These are phyloP conservation scores for Forsythia viridissima DNA, from an alignment of 257 asterid genomes.

Conservation along the genomic window DNA sequence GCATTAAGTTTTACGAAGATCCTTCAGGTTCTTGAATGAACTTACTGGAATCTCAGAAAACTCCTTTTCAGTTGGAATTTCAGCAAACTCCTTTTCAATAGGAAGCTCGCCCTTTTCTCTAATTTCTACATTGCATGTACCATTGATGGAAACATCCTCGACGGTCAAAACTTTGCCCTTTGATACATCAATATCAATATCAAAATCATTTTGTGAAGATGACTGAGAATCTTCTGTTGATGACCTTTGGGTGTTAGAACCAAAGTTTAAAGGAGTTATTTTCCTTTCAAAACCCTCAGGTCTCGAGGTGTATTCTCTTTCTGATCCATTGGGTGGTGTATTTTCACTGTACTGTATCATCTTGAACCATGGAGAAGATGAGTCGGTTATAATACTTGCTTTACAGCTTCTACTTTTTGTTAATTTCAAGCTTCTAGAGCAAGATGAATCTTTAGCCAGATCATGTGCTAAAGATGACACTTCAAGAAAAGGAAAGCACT, in stretches of 20 bases:
- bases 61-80: slow-evolving; percentile 24
- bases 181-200: slow-evolving; percentile 48
- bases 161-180: slow-evolving; percentile 30
- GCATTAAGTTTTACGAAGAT: not conserved
- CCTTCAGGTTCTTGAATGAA: not conserved
- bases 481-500: slow-evolving; percentile 36
- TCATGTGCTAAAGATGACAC: slow-evolving; percentile 42
- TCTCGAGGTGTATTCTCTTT: slow-evolving; percentile 39
- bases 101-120: slow-evolving; percentile 37
- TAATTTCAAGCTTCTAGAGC: slow-evolving; percentile 37
- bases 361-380: slow-evolving; percentile 45
- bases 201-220: slow-evolving; percentile 47
- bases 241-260: slow-evolving; percentile 29
- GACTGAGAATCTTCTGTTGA: slow-evolving; percentile 49
- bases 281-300: slow-evolving; percentile 43
- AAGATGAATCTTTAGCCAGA: slow-evolving; percentile 30
- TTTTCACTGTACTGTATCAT: slow-evolving; percentile 43
- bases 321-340: slow-evolving; percentile 46
- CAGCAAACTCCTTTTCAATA: slow-evolving; percentile 26
- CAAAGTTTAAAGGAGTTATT: slow-evolving; percentile 39
- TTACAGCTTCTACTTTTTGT: slow-evolving; percentile 79
- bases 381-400: slow-evolving; percentile 44
- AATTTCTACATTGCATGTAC: slow-evolving; percentile 22
- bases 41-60: slow-evolving; percentile 31
- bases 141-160: slow-evolving; percentile 26